Base-by-base conservation (phyloP, 495 filamentous ascomycete genomes). In the Parathielavia appendiculata region DNA sequence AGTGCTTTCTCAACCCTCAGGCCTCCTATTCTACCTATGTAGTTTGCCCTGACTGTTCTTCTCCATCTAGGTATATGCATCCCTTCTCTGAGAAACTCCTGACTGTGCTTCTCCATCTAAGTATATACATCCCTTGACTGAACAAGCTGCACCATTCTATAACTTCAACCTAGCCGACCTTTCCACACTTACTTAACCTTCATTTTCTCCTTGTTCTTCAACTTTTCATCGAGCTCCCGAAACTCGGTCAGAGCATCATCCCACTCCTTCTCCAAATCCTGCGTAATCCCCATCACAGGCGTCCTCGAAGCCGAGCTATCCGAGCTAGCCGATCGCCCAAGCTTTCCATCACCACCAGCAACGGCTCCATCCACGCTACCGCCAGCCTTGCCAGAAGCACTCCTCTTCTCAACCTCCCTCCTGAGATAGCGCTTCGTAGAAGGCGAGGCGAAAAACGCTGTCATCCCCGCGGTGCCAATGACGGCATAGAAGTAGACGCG, bases 401-500 rank as follows among this genome's bases (percentile, higher is more conserved):
- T 76, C 57, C 86, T 79, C 54, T 79, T 71, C 57, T 89, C 87
- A 20, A 92, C 72, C 48, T 72, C 72, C 57, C 77, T 76, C 35
- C 75, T 67, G 0, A 96, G 75, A 57, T 75, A 78, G 11, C 66
- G 68, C 64, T 88, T 92, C 26, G 26, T 30, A 2, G 81, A 88
- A 0, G 92, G 90, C 1, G 88, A 90, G 35, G 83, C 79, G 66
- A 97, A 95, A 75, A 95, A 88, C 6, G 73, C 83, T 55, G 91
- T 78, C 30, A 83, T 81, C 4, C 71, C 66, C 35, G 74, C 69
- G n/a, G 83, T 86, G 47, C 83, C 83, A 49, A 92, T 60, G 62
- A 91, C 74, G 39, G 83, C 83, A 74, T 95, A 97, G 77, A 89
- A 96, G 72, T 96, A 92, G n/a, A 95, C 86, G 34, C 87, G 82